Conservation (phyloP, 176 grass and related monocot genomes). For the Ensete ventricosum region DNA sequence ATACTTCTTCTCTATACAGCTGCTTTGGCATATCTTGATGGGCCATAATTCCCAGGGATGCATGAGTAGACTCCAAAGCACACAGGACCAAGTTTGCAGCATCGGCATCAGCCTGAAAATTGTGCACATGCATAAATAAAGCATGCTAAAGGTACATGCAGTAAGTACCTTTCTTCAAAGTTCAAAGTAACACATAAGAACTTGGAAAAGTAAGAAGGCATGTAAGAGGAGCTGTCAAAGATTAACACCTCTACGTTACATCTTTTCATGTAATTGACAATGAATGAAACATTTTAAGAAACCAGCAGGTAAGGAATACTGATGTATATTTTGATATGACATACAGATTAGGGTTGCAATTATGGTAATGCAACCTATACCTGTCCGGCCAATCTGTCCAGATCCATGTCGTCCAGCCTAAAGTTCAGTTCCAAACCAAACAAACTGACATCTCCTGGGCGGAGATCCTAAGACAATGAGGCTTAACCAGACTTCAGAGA, state of each 20-base stretch:
- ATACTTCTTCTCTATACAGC: constrained; percentile 90
- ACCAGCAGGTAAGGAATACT: background rate
- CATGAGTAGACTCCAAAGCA: constrained; percentile 85
- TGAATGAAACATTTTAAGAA: background rate
- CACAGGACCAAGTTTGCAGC: constrained; percentile 63
- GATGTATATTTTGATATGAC: background rate
- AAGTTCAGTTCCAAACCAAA: too few relatives aligned
- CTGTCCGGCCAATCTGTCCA: too few relatives aligned
- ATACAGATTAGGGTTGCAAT: background rate
- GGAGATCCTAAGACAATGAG: background rate
- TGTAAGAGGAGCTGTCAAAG: background rate
- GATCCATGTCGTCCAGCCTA: too few relatives aligned
- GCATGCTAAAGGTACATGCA: background rate
- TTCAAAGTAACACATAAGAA: background rate
- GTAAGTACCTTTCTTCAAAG: background rate
- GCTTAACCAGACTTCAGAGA: background rate
- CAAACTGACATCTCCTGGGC: too few relatives aligned
- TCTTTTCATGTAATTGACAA: background rate
- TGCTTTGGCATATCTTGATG: constrained; percentile 96
- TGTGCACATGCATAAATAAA: constrained; percentile 19
- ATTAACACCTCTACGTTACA: background rate
- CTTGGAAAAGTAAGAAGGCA: background rate
- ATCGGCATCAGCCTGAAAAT: constrained; percentile 57
- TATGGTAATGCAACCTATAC: background rate
- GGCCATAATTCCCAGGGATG: constrained; percentile 78